Percentiles rank a stretch among this genome's conserved stretches.
Conservation (phyloP, 169 alveolate species). For the Plasmodium cynomolgi region DNA sequence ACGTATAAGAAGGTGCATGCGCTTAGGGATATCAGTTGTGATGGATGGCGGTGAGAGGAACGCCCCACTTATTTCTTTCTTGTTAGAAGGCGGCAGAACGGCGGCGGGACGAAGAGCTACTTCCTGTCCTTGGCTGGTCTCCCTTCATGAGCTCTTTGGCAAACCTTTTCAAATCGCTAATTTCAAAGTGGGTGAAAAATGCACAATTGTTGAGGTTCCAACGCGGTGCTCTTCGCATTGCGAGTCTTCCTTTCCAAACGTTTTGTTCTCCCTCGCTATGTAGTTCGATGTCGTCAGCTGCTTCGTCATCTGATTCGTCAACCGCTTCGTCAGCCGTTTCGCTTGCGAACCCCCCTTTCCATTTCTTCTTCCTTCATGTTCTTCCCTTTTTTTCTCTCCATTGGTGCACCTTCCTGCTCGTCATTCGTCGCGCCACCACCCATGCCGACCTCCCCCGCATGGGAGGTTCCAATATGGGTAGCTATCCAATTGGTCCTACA, state of each 20-base stretch:
- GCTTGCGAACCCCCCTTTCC: not conserved
- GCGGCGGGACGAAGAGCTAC: too few species aligned
- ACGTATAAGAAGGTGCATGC: not conserved
- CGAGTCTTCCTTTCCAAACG: too few species aligned
- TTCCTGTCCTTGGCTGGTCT: too few species aligned
- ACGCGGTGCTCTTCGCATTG: too few species aligned
- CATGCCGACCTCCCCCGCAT: not conserved
- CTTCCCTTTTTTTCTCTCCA: not conserved
- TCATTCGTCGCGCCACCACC: not conserved
- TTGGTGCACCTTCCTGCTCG: not conserved
- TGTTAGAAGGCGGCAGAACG: too few species aligned
- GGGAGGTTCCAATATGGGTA: not conserved
- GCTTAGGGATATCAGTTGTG: not conserved
- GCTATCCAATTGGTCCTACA: not conserved
- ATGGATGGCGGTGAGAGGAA: too few species aligned
- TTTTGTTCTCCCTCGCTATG: slow-evolving; percentile 1
- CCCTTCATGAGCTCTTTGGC: too few species aligned
- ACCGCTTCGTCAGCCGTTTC: not conserved
- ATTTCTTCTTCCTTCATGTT: not conserved
- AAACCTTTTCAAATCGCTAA: too few species aligned
- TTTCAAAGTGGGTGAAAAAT: too few species aligned
- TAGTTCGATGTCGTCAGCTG: not conserved
- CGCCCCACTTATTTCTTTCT: too few species aligned
- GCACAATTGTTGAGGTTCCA: too few species aligned
- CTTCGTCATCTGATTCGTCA: not conserved